Evolutionary conservation across 495 filamentous ascomycete genomes (phyloP).

Genomic region (Neurospora terricola): DNA sequence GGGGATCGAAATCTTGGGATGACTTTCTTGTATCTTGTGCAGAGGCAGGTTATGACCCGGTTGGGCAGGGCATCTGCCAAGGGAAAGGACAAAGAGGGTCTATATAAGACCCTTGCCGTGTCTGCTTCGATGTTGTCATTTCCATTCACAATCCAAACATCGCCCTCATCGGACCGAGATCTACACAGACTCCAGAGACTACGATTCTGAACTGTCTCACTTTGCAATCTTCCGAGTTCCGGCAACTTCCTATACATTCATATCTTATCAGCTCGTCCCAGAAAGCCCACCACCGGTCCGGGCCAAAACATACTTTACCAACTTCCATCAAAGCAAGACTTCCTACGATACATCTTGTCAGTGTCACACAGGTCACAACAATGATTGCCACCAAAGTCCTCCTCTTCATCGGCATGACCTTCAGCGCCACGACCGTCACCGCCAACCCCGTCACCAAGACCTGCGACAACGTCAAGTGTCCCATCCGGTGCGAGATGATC

Average conservation of each 20-base stretch:
- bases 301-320: background rate
- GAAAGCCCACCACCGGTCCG: background rate
- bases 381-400: constrained; percentile 2
- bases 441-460: background rate
- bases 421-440: constrained; percentile 9
- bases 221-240: background rate
- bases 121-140: background rate
- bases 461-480: constrained; percentile 12
- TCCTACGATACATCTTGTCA: background rate
- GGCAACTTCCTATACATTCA: background rate
- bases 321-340: background rate
- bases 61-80: background rate
- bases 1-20: background rate
- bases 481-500: constrained; percentile 6
- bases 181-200: background rate
- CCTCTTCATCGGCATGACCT: constrained; percentile 4
- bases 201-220: background rate
- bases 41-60: background rate
- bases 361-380: background rate
- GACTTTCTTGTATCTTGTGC: background rate
- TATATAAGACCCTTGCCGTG: background rate
- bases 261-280: background rate
- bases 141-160: background rate
- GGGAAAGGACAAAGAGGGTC: background rate
- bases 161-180: background rate